These are phyloP conservation scores for Eragrostis curvula DNA, from an alignment of 176 grass and related monocot species.

Conservation along the genomic window DNA sequence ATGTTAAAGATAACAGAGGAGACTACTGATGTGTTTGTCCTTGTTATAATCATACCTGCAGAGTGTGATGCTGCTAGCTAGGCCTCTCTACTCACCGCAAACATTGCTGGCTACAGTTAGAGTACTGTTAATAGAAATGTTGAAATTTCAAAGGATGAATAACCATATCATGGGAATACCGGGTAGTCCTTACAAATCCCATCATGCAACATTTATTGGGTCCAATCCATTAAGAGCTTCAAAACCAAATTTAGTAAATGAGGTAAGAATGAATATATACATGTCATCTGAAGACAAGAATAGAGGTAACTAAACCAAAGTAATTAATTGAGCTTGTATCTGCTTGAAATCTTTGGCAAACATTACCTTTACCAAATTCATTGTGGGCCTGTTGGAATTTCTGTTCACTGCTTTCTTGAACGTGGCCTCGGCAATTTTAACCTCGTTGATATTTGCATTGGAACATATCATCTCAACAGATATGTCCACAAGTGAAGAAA, in stretches of 20 bases:
- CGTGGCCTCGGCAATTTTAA: neutral
- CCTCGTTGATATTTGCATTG: neutral
- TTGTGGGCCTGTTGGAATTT: neutral
- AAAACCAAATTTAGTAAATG: neutral
- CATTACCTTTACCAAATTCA: neutral
- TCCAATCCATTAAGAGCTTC: neutral
- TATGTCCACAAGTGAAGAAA: neutral
- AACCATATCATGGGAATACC: no score
- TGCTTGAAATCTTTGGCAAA: neutral
- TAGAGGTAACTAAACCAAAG: neutral
- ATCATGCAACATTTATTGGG: no score
- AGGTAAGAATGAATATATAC: neutral
- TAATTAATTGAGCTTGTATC: neutral
- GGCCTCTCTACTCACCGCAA: no score
- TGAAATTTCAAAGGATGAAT: no score
- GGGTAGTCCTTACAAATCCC: no score
- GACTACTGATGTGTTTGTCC: no score
- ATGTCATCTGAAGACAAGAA: no score
- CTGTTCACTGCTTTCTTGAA: neutral
- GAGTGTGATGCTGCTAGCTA: no score
- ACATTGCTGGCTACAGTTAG: no score
- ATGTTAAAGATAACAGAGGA: no score
- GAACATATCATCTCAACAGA: neutral
- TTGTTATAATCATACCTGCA: no score
- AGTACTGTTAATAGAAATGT: no score